Evolutionary conservation across 2,329 filamentous ascomycete species (phyloP), one percentile per base, ranked within the genome.

Genomic region (Bipolaris zeicola): DNA sequence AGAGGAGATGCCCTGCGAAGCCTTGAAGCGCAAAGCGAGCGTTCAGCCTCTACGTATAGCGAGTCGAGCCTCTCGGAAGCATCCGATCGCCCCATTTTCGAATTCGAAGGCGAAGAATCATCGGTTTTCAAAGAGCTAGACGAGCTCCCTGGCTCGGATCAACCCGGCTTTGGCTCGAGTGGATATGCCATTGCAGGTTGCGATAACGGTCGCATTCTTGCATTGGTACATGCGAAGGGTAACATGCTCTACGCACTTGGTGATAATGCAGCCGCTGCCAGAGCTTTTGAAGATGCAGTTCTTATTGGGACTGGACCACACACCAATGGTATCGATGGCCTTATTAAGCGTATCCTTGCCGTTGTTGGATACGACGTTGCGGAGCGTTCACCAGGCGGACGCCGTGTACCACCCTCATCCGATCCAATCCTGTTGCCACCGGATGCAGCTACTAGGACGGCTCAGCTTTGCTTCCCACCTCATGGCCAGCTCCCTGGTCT

Each of bases 221-320:
- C 92, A n/a, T 83, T 99, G 14, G 87, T 98, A 38, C 95, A 99
- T 77, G 93, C 94, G 18, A 99, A 98, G 76, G 95, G 94, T n/a
- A 98, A 98, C 61, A 96, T 98, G 89, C 82, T 98, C 1, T 99
- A 99, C 76, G 87, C 91, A 24, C 79, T 96, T 28, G 94, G 94
- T 43, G 89, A 97, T 63, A 90, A 95, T 62, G 81, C 83, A 37
- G 86, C 83, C 38, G 95, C 95, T 39, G 92, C 94, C 1, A 86
- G 87, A 66, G 92, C 95, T 3, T 99, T 99, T 66, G 95, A 99
- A 74, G 92, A 97, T 74, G 94, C 93, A 0, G 92, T 99, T 3
- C 78, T 97, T 50, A 94, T 99, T 61, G 93, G 92, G 55, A 85
- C 90, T 26, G 93, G 92, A 1, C 85, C 87, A 59, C 82, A 83